Evolutionary conservation across 2,329 filamentous ascomycete species (phyloP).

Genomic region (Raffaelea albimanens): DNA sequence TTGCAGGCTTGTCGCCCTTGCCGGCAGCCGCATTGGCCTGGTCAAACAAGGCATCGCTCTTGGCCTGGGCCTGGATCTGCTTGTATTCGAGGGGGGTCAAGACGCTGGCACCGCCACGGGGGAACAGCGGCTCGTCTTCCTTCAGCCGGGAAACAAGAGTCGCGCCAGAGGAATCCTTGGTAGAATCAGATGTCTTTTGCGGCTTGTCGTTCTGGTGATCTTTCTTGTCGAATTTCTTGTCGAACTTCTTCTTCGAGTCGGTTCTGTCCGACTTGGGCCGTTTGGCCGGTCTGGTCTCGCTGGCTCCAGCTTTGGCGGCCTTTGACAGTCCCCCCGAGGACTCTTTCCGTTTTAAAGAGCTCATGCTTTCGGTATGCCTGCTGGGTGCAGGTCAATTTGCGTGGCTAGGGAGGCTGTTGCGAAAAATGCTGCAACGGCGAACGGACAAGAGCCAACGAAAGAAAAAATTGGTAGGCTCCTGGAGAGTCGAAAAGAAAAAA

Average conservation of each 20-base stretch:
- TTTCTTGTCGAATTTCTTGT: too few relatives aligned
- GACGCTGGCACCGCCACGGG: slow-evolving; percentile 82
- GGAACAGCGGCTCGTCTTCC: slow-evolving; percentile 85
- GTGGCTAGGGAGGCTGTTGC: neutral
- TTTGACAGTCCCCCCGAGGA: slow-evolving; percentile 5
- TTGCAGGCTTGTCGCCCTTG: slow-evolving; percentile 37
- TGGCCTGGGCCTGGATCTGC: slow-evolving; percentile 90
- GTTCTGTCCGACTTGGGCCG: slow-evolving; percentile 8
- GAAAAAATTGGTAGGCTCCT: too few relatives aligned
- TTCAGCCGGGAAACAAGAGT: slow-evolving; percentile 38
- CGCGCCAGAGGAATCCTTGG: slow-evolving; percentile 10
- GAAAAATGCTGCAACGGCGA: too few relatives aligned
- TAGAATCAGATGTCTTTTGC: neutral
- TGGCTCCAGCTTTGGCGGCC: slow-evolving; percentile 1
- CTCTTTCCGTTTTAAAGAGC: slow-evolving; percentile 14
- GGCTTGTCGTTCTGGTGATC: slow-evolving; percentile 1
- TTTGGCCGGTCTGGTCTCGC: slow-evolving; percentile 10
- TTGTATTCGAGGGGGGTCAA: slow-evolving; percentile 92
- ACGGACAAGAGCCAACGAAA: neutral
- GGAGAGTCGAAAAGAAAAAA: slow-evolving; percentile 2
- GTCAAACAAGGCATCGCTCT: slow-evolving; percentile 84
- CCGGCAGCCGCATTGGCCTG: slow-evolving; percentile 41
- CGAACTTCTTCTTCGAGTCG: slow-evolving; percentile 4
- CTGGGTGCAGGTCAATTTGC: neutral
- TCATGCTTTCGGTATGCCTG: slow-evolving; percentile 7